Evolutionary conservation across 1,284 basidiomycete genomes (phyloP), one percentile per base, ranked within the genome.

Genomic region (Ustilago shanxiensis): DNA sequence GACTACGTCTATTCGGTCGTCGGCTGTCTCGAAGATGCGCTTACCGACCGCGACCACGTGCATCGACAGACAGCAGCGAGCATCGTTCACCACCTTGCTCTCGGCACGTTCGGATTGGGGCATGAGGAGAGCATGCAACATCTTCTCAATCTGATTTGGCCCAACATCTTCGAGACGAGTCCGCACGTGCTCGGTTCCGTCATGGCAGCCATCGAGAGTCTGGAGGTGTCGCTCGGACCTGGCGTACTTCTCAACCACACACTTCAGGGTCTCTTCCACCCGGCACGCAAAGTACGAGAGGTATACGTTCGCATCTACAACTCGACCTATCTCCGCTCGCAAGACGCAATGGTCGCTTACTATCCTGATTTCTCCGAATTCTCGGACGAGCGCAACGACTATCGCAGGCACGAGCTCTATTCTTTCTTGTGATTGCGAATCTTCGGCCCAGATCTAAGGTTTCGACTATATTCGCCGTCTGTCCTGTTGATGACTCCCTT

Each of bases 111-210:
- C 0, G 97, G 97, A 49, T 90, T 98, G 16, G 97, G 97, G 0
- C 95, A 95, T 83, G 97, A 99, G 87, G 97, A 99, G 87, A 95
- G 95, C 18, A 93, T 98, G 91, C 90, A 95, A 62, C 97, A 99
- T 85, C 88, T 99, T 66, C 94, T 99, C 92, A 99, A 99, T 87
- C 90, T 99, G 29, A 93, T 99, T 26, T 99, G 96, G 95, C 97
- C 97, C 3, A 99, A 99, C 86, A 95, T 95, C 86, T 98, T 98
- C 86, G 96, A 99, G 88, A 97, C 95, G 0, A 94, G 92, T 33
- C 97, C 97, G 2, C 97, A 99, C 88, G 95, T 99, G 70, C 98
- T 99, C 79, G 95, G 95, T 37, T 94, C 94, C 4, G 78, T 83
- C 62, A 85, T 86, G 83, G 81, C 85, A 29, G 95, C 95, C 0